Percentiles rank a stretch among this genome's conserved stretches.
Evolutionary conservation across 139 green algal genomes (phyloP).

Genomic region (Diplosphaera chodatii): DNA sequence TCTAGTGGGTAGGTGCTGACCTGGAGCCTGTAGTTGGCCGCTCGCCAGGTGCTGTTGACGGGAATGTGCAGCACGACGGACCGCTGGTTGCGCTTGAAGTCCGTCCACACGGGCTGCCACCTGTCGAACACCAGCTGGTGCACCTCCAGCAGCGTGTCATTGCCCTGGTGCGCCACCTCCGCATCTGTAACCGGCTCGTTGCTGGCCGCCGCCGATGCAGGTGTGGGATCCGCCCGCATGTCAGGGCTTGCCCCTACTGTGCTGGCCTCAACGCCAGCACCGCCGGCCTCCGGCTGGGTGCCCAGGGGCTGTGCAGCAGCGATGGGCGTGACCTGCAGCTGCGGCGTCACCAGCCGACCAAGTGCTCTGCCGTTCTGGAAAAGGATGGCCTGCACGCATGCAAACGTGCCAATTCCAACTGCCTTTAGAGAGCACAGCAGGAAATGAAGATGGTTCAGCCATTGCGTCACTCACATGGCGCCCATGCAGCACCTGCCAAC

Average conservation of each 20-base stretch:
- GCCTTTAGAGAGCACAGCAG: no score
- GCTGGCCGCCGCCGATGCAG: no score
- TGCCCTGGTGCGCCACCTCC: not conserved
- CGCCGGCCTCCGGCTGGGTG: no score
- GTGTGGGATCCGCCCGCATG: no score
- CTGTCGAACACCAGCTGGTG: not conserved
- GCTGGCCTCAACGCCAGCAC: no score
- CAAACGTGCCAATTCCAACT: no score
- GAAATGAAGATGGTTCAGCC: no score
- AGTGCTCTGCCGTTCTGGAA: slow-evolving; percentile 4
- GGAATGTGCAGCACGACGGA: not conserved
- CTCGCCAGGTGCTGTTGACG: not conserved
- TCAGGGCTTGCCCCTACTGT: no score
- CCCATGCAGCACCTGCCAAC: slow-evolving; percentile 15
- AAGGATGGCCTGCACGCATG: slow-evolving; percentile 15
- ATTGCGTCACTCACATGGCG: no score
- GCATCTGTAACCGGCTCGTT: not conserved
- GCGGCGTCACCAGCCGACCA: slow-evolving; percentile 5
- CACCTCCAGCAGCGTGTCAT: not conserved
- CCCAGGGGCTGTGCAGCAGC: not conserved
- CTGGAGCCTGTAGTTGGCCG: not conserved
- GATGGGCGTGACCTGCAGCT: not conserved
- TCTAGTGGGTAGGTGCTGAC: not conserved
- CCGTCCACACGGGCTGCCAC: not conserved
- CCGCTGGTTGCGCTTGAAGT: not conserved